Percentiles rank a stretch among this genome's conserved stretches.
phyloP scores from a whole-genome alignment of 169 alveolate genomes.

The Toxoplasma gondii region DNA sequence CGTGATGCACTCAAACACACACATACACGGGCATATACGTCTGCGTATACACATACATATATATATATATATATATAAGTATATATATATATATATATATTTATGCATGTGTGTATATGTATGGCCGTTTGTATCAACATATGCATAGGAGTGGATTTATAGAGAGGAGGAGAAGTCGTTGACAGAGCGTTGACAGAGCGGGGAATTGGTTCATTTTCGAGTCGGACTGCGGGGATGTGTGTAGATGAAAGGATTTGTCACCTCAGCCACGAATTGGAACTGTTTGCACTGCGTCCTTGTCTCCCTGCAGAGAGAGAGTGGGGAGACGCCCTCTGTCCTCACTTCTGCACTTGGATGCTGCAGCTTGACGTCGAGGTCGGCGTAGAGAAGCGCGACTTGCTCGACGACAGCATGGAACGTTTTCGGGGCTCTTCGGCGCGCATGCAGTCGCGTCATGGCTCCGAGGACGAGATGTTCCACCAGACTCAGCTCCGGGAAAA shows the following conservation, averaged over 20 bases:
- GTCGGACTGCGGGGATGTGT: too few species aligned
- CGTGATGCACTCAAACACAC: not conserved
- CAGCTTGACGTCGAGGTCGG: not conserved
- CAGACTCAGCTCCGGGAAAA: not conserved
- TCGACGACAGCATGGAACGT: not conserved
- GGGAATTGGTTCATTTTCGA: too few species aligned
- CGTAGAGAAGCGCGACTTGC: conserved; percentile 3
- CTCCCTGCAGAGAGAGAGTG: too few species aligned
- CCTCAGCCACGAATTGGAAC: too few species aligned
- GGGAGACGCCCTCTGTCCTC: too few species aligned
- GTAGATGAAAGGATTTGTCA: too few species aligned
- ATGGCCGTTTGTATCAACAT: not conserved
- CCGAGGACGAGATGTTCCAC: conserved; percentile 36
- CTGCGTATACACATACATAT: not conserved
- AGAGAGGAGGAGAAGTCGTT: not conserved
- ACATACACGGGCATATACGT: not conserved
- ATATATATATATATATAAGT: too few species aligned
- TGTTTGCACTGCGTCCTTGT: too few species aligned
- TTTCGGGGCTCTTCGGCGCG: not conserved
- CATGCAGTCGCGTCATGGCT: conserved; percentile 46
- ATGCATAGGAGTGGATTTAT: not conserved
- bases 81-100: too few species aligned
- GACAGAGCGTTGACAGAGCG: too few species aligned
- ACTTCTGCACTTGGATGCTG: not conserved
- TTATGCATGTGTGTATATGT: too few species aligned